Base-by-base conservation (phyloP, 2,329 filamentous ascomycete species). In the Hymenoscyphus fructigenus region DNA sequence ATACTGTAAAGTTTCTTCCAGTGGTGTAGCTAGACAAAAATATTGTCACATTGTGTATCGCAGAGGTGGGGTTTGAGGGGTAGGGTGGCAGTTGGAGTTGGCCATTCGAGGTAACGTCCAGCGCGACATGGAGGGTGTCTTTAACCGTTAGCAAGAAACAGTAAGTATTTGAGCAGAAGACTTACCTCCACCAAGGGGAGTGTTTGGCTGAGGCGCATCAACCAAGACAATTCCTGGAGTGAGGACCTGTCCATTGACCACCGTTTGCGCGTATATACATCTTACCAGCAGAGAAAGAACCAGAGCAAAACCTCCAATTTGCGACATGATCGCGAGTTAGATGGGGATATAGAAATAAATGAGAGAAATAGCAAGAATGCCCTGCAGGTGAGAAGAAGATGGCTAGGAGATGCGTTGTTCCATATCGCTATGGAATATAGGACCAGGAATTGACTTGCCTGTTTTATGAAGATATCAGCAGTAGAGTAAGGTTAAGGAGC, bases 151-250 rank as follows among this genome's bases (percentile, higher is more conserved):
- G 69, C 57, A 62, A 20, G 38, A 17, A 50, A 26, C 59, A 32
- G 28, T 15, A 23, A 10, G 2, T 28, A 12, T 50, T n/a, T 5
- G 58, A 12, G 7, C 3, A 10, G 15, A 4, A 29, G 20, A 79
- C 83, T 72, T 75, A 86, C 86, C 82, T 76, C 87, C 87, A 66
- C 87, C 87, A 41, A 88, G 74, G 0, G 87, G 86, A 12, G 87
- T 89, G 60, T 83, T 82, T 5, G 87, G 87, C 67, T 90, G 87
- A 14, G 87, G 87, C 36, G 88, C 82, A 75, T 91, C 84, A 41
- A 91, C 78, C 63, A 91, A 84, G 28, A 83, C 88, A 63, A 91
- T 82, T 0, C 89, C 88, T 0, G 88, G 88, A 0, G 88, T 91
- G 71, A 84, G 90, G 62, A 91, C 84, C 70, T 91, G 87, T 17